Base-by-base conservation (phyloP, 805 yeast species). In the Barnettozyma populi region DNA sequence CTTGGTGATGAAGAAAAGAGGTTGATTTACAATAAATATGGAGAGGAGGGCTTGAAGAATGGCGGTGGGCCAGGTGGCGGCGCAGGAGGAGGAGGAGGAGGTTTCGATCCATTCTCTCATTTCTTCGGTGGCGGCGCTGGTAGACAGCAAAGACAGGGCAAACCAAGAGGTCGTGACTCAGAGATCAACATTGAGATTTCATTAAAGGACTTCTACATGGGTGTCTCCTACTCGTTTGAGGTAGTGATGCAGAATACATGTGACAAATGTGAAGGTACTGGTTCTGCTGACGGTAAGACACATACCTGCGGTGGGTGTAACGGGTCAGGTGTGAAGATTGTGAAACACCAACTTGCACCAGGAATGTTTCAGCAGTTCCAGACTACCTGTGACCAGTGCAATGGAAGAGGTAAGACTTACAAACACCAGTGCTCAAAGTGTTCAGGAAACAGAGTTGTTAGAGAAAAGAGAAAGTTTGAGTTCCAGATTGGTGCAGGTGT, bases 341-440 rank as follows among this genome's bases (percentile, higher is more conserved):
- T 83, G 47, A 74, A 79, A 43, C 73, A 84, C 50, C 95, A 90
- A 63, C 67, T 92, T 54, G 97, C 88, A 0, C 95, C 95, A 5
- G 90, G 90, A 7, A 87, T 94, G 89, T 70, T 87, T 52, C 98
- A 94, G 66, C 86, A 83, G 52, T 74, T 90, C 56, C 92, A 87
- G 63, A 76, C 81, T 39, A 73, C 75, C 4, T 94, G 99, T 74
- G 89, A 85, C 46, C 68, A 70, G 44, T 94, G 99, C 73, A 68
- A 70, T 10, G 98, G 98, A 32, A 69, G 73, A 39, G 99, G 99
- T 11, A 70, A 78, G 47, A 67, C 73, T 7, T 83, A 88, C 36
- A 70, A 75, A 41, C 71, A 84, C 53, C 73, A 74, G 39, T 94
- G 99, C 71, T 62, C 71, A 16, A 66, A 62, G 31, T 94, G 99